A percentile compares a stretch with the other conserved stretches of the same genome.
phyloP scores from a whole-genome alignment of 1,284 basidiomycete genomes.

The Trametes hirsuta region DNA sequence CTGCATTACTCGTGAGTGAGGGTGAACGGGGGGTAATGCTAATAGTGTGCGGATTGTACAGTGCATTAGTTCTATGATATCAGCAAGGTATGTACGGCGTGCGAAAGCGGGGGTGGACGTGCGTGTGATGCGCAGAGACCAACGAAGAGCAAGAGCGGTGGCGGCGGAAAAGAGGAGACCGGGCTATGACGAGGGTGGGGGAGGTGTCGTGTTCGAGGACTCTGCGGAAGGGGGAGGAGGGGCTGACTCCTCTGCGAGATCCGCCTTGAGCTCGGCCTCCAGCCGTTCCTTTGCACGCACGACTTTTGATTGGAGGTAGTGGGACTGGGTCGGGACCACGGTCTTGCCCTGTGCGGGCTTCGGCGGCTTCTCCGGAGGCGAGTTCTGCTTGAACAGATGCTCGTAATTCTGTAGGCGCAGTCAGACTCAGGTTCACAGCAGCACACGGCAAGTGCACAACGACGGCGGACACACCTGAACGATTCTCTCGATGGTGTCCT shows the following conservation, averaged over 20 bases:
- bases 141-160: not conserved
- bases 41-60: conserved; percentile 25
- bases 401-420: conserved; percentile 79
- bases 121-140: not conserved
- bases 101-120: conserved; percentile 8
- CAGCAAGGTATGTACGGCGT: conserved; percentile 23
- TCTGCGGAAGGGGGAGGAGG: conserved; percentile 16
- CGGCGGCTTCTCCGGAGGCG: conserved; percentile 63
- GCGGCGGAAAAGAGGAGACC: not conserved
- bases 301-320: conserved; percentile 97
- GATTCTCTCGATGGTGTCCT: conserved; percentile 68
- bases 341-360: conserved; percentile 43
- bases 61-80: conserved; percentile 25
- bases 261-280: conserved; percentile 75
- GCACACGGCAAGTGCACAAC: not conserved
- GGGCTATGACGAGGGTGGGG: conserved; percentile 19
- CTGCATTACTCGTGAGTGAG: conserved; percentile 14
- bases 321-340: conserved; percentile 63
- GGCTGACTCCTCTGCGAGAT: conserved; percentile 25
- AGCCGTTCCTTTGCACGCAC: conserved; percentile 93
- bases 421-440: conserved; percentile 1
- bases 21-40: conserved; percentile 19
- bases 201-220: conserved; percentile 14
- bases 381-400: conserved; percentile 89
- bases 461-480: conserved; percentile 57